These are phyloP conservation scores for Plasmodium relictum DNA, from an alignment of 169 alveolate genomes.

Conservation along the genomic window DNA sequence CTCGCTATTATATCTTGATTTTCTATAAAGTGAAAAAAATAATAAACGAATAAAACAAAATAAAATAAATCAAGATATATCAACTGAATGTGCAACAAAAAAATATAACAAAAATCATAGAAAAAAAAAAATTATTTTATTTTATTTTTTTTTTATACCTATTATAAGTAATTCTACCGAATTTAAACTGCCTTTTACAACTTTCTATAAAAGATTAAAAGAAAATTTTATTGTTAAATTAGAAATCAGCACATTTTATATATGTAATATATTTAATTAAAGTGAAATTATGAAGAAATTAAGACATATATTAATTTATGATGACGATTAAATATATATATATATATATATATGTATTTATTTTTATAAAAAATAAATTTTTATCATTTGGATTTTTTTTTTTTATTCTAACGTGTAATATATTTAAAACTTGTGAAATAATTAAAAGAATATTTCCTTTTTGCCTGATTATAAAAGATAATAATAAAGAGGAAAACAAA, in stretches of 20 bases:
- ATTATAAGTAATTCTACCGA: conserved; percentile 49
- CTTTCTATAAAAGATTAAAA: conserved; percentile 48
- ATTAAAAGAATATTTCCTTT: conserved; percentile 52
- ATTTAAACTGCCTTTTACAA: conserved; percentile 36
- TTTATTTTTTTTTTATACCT: conserved; percentile 24
- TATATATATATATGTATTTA: background rate
- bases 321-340: background rate
- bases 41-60: background rate
- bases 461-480: conserved; percentile 41
- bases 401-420: conserved; percentile 22
- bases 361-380: too few relatives aligned
- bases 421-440: conserved; percentile 58
- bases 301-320: background rate
- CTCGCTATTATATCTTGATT: conserved; percentile 77
- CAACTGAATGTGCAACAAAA: background rate
- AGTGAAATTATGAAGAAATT: background rate
- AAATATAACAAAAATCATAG: conserved; percentile 1
- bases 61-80: background rate
- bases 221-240: too few relatives aligned
- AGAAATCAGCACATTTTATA: too few relatives aligned
- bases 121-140: background rate
- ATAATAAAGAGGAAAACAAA: conserved; percentile 43
- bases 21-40: conserved; percentile 23
- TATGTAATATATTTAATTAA: background rate
- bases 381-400: too few relatives aligned